Percentiles rank a stretch among this genome's conserved stretches.
phyloP scores from a whole-genome alignment of 2,329 filamentous ascomycete genomes.

The Scleromitrula shiraiana region DNA sequence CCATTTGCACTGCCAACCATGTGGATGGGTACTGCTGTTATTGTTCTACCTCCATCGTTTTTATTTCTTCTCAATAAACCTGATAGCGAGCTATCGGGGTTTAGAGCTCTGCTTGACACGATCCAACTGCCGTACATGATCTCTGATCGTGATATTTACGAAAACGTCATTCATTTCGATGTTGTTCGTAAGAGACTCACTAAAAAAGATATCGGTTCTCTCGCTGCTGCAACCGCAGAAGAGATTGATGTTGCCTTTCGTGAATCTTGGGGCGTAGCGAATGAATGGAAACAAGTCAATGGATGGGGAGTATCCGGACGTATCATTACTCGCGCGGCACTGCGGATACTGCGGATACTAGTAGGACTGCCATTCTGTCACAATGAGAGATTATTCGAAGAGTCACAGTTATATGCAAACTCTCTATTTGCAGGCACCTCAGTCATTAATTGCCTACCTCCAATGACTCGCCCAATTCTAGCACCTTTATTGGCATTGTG shows the following conservation, averaged over 20 bases:
- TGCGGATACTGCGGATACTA: neutral
- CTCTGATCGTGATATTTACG: neutral
- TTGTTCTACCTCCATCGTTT: neutral
- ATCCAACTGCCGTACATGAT: neutral
- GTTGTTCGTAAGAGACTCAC: neutral
- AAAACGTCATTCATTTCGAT: neutral
- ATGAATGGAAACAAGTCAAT: neutral
- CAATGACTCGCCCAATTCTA: neutral
- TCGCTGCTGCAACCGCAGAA: neutral
- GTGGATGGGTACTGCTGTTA: neutral
- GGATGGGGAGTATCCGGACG: neutral
- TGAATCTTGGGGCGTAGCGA: neutral
- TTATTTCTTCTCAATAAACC: neutral
- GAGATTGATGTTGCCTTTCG: neutral
- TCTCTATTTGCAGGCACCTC: neutral
- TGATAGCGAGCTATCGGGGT: neutral
- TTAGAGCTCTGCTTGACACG: neutral
- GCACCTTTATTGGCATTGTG: neutral
- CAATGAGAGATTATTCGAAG: neutral
- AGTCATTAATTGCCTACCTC: neutral
- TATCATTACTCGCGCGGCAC: neutral
- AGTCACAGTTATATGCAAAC: neutral
- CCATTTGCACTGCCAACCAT: neutral
- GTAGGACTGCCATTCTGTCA: neutral
- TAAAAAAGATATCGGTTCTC: neutral